Conservation (phyloP, 2,329 filamentous ascomycete species). For the Nemania sp. region DNA sequence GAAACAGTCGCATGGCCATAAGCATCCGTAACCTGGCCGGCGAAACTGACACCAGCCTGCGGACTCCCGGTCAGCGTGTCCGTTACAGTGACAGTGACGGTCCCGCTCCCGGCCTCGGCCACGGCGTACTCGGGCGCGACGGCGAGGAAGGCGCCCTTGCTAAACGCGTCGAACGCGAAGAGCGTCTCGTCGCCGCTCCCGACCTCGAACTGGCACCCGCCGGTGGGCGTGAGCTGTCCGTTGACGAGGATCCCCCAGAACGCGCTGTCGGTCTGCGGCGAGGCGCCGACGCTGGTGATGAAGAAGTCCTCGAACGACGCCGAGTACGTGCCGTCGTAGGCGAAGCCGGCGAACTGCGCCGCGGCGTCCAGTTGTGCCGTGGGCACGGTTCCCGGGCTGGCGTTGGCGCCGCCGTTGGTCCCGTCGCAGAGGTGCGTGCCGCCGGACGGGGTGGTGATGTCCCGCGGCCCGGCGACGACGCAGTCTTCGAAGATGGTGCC, state of each 20-base stretch:
- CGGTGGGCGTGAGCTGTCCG: neutral
- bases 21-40: neutral
- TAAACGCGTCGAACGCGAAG: slow-evolving; percentile 12
- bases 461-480: neutral
- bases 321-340: slow-evolving; percentile 1
- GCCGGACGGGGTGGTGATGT: neutral
- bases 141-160: neutral
- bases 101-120: neutral
- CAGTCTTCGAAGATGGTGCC: slow-evolving; percentile 15
- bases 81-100: neutral
- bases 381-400: neutral
- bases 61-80: neutral
- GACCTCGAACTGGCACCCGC: slow-evolving; percentile 5
- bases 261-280: neutral
- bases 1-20: neutral
- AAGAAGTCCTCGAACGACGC: neutral
- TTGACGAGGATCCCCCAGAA: slow-evolving; percentile 11
- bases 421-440: slow-evolving; percentile 9
- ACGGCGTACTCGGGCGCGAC: slow-evolving; percentile 4
- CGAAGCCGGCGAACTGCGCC: neutral
- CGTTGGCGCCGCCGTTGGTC: slow-evolving; percentile 5
- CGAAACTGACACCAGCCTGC: neutral
- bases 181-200: slow-evolving; percentile 3
- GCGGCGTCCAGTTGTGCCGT: slow-evolving; percentile 8
- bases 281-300: neutral